Base-by-base conservation (phyloP, 129 eudicot species). In the Logfia minima region DNA sequence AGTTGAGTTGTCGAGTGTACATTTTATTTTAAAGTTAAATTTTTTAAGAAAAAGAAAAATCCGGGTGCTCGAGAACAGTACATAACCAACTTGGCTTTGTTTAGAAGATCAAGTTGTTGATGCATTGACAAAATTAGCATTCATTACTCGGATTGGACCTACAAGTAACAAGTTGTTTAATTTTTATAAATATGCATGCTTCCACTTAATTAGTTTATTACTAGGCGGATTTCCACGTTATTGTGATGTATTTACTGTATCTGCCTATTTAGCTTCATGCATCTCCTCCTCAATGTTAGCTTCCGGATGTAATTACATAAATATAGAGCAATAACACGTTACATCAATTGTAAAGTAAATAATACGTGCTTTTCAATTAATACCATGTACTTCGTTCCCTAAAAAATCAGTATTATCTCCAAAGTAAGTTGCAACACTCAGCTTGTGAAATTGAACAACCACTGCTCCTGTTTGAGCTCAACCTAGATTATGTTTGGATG, bases 131-230 rank as follows among this genome's bases (percentile, higher is more conserved):
- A 29, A 64, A 64, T 6, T 66, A 66, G n/a, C 22, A 66, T 31
- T 3, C 22, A 68, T 2, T 68, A 37, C 7, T 37, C 6, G 16
- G 9, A 68, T 39, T 21, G 55, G 16, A n/a, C 55, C 72, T 68
- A 68, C 31, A 19, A 39, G 18, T 8, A 8, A 68, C 73, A 37
- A 68, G 58, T 68, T 68, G 72, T 35, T 8, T 55, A 68, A 21
- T 21, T 68, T 21, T 9, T 16, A 16, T 16, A 4, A 23, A 62
- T 17, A 32, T 3, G 32, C 4, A 18, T 29, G 48, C 73, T 19
- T 37, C 72, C 53, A 39, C 34, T 39, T 35, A 21, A 7, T 22
- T 5, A 37, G 48, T 66, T 17, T 0, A 3, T 66, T 34, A 6
- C 22, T 0, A 63, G 11, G 68, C 23, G 3, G 13, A 58, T 58